phyloP scores from a whole-genome alignment of 768 basidiomycete genomes.

The Clitopilus passeckerianus region DNA sequence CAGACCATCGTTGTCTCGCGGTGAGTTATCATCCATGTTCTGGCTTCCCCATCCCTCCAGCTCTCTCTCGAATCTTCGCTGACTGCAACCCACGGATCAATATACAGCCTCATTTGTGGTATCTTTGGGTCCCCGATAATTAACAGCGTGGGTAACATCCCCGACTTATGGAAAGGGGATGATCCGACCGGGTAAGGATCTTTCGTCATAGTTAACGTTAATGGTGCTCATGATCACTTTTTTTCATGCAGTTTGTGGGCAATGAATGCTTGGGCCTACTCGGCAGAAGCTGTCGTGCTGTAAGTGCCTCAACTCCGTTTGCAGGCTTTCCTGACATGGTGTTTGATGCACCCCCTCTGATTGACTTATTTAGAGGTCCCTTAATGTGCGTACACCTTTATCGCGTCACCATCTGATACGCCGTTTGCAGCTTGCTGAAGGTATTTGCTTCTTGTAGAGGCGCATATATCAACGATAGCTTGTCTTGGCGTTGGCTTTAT shows the following conservation, averaged over 20 bases:
- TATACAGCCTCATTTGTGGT: slow-evolving; percentile 12
- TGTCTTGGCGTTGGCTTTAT: slow-evolving; percentile 19
- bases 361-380: slow-evolving; percentile 8
- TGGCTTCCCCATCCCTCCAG: neutral
- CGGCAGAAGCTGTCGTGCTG: slow-evolving; percentile 12
- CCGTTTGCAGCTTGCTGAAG: neutral
- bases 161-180: slow-evolving; percentile 15
- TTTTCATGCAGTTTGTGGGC: slow-evolving; percentile 11
- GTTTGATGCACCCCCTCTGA: neutral
- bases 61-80: too few relatives aligned
- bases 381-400: slow-evolving; percentile 5
- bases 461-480: slow-evolving; percentile 11
- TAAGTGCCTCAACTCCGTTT: neutral
- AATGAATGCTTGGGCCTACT: slow-evolving; percentile 18
- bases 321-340: neutral
- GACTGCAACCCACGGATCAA: neutral
- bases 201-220: neutral
- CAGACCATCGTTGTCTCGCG: slow-evolving; percentile 12
- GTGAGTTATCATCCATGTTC: slow-evolving; percentile 2
- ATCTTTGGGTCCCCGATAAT: slow-evolving; percentile 12
- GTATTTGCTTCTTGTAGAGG: slow-evolving; percentile 3
- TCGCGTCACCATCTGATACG: neutral
- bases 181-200: slow-evolving; percentile 9
- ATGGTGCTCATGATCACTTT: neutral
- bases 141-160: slow-evolving; percentile 15